Evolutionary conservation across 2,329 filamentous ascomycete genomes (phyloP), one percentile per base, ranked within the genome.

Genomic region (Scortechinia acanthostroma): DNA sequence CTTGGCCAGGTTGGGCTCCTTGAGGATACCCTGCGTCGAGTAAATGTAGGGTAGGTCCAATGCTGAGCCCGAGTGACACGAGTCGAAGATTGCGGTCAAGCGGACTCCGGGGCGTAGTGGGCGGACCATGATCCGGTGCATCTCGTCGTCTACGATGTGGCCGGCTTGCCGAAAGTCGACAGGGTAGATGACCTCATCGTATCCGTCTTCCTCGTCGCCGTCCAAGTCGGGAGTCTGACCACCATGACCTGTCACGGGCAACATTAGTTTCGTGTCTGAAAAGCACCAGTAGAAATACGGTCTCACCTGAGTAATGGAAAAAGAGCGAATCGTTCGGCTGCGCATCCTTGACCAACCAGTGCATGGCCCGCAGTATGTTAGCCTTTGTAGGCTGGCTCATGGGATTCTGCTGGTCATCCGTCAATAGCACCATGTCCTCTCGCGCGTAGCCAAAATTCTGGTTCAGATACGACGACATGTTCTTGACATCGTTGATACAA

Each of bases 31-130:
- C 66, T 88, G 84, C 50, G 86, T 90, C 47, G 80, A 86, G 74
- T 90, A 90, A 48, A 89, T 75, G 66, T 89, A 90, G 4, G 86
- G 86, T 46, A 90, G 71, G 56, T 90, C 86, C 62, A 90, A 72
- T 33, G 82, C 83, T 3, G 86, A 88, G 33, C 86, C 86, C 0
- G 85, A 89, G 64, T 90, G 86, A 63, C 86, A 90, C 4, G 83
- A 88, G 63, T 90, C 86, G 62, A 90, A 90, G 58, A 90, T 89
- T 56, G 85, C 84, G 1, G 86, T 90, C 46, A 89, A 67, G 68
- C 91, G 85, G 22, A 96, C 91, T 56, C 93, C 93, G 2, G 88
- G 76, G 54, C 80, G 76, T 14, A 98, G 73, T 3, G 88, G 76
- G 45, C 72, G 73, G 40, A 98, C 91, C 66, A 91, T 83, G 55